A percentile compares a stretch with the other conserved stretches of the same genome.
These are phyloP conservation scores for Penicillium flavigenum DNA, from an alignment of 495 filamentous ascomycete genomes.

Conservation along the genomic window DNA sequence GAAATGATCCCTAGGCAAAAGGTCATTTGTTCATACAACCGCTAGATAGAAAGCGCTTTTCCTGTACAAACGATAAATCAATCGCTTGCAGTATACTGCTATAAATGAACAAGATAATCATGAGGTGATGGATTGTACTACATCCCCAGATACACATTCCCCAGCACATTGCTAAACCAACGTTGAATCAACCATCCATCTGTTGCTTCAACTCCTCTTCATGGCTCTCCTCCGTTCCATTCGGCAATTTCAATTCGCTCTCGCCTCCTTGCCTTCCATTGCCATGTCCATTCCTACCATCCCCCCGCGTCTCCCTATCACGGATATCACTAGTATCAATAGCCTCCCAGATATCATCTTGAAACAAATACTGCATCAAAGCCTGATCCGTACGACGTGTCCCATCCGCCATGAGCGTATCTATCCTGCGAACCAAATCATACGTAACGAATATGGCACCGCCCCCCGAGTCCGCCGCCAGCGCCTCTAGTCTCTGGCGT, in stretches of 20 bases:
- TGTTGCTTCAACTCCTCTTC: background rate
- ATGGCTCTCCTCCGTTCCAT: background rate
- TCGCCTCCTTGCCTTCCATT: background rate
- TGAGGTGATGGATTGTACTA: background rate
- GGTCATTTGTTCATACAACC: background rate
- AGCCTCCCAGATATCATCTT: background rate
- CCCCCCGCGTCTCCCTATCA: background rate
- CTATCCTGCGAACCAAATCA: background rate
- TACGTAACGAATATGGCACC: background rate
- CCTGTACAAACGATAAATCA: background rate
- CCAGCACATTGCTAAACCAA: background rate
- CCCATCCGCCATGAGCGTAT: background rate
- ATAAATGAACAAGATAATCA: background rate
- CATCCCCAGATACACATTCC: background rate
- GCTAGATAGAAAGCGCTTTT: background rate
- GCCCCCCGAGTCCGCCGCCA: background rate
- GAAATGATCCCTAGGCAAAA: constrained; percentile 35
- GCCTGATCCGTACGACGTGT: background rate
- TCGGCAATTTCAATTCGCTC: background rate
- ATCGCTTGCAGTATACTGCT: background rate
- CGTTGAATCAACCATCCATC: background rate
- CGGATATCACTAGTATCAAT: background rate
- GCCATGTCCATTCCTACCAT: background rate
- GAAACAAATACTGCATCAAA: background rate
- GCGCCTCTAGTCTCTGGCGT: background rate